Base-by-base conservation (phyloP, 345 rosid genomes). In the Salix purpurea region DNA sequence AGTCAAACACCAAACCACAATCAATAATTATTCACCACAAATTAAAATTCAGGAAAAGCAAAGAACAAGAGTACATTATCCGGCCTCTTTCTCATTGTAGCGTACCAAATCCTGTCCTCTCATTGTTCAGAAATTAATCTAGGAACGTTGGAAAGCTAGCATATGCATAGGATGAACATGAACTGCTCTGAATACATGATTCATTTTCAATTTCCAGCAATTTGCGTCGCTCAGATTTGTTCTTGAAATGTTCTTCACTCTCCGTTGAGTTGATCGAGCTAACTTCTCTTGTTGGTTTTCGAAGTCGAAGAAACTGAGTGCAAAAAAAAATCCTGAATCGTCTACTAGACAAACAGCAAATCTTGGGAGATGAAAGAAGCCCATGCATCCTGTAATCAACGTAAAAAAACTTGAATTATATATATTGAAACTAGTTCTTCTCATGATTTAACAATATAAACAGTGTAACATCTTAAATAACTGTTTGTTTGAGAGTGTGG, bases 331-430 rank as follows among this genome's bases (percentile, higher is more conserved):
- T 67, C 66, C 28, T 54, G 65, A 66, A 54, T 36, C 50, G 26
- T 52, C 40, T 64, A 24, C 69, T 80, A 77, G 78, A 81, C 77
- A 19, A 88, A 86, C 42, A 88, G 73, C 37, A 82, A 83, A 62
- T 89, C 94, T 69, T 85, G 83, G 18, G 94, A 78, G 40, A 86
- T 83, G 79, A 87, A 91, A 58, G 86, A 88, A 10, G 86, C 85
- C 95, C 95, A 92, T 6, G 97, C 94, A 77, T 90, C 91, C 97
- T 94, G 84, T 77, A 83, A 34, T 1, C 74, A 76, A 58, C 73
- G 46, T 11, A 0, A 8, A 0, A 16, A 36, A 71, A 34, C 7
- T 12, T 48, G 8, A 8, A 68, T 32, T 24, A 13, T 36, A 19
- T 34, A 8, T 6, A 14, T 48, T 7, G 54, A 6, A 56, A n/a